Evolutionary conservation across 306 rosid genomes (phyloP).

Genomic region (apple (Malus domestica)): DNA sequence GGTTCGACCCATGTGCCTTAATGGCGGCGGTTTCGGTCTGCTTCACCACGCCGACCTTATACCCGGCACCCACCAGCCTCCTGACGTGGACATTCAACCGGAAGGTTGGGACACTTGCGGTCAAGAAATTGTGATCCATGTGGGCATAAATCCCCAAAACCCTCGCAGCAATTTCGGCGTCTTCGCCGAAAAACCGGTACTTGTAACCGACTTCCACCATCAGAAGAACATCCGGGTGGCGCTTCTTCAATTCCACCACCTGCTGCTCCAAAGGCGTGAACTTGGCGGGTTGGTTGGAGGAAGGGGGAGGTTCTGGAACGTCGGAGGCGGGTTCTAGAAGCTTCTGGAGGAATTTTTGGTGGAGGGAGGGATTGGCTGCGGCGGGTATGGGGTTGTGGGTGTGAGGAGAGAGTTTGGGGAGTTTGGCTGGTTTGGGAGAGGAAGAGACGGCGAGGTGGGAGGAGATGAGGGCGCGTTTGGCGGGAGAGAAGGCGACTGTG

Average conservation of each 20-base stretch:
- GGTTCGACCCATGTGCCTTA: slow-evolving; percentile 73
- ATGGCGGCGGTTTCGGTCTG: slow-evolving; percentile 95
- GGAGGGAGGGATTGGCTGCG: slow-evolving; percentile 42
- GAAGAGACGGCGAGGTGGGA: slow-evolving; percentile 40
- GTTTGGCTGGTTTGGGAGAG: slow-evolving; percentile 35
- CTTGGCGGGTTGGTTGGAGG: slow-evolving; percentile 22
- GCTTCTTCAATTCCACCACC: slow-evolving; percentile 57
- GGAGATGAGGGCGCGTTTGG: slow-evolving; percentile 58
- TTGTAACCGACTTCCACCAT: slow-evolving; percentile 93
- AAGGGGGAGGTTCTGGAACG: slow-evolving; percentile 7
- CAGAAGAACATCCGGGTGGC: slow-evolving; percentile 75
- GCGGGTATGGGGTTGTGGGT: slow-evolving; percentile 38
- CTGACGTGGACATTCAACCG: slow-evolving; percentile 80
- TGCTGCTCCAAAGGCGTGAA: slow-evolving; percentile 76
- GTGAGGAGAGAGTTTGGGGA: slow-evolving; percentile 54
- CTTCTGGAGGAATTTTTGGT: slow-evolving; percentile 62
- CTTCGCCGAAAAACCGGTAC: slow-evolving; percentile 71
- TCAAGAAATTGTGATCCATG: slow-evolving; percentile 68
- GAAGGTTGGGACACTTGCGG: slow-evolving; percentile 82
- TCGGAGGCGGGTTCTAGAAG: slow-evolving; percentile 54
- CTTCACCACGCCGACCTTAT: slow-evolving; percentile 84
- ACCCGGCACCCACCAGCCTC: slow-evolving; percentile 83
- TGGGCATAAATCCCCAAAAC: slow-evolving; percentile 73
- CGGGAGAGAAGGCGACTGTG: slow-evolving; percentile 66
- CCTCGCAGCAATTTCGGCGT: slow-evolving; percentile 74